Evolutionary conservation across 352 stramenopile genomes (phyloP).

Genomic region (Phytopythium ostracodes): DNA sequence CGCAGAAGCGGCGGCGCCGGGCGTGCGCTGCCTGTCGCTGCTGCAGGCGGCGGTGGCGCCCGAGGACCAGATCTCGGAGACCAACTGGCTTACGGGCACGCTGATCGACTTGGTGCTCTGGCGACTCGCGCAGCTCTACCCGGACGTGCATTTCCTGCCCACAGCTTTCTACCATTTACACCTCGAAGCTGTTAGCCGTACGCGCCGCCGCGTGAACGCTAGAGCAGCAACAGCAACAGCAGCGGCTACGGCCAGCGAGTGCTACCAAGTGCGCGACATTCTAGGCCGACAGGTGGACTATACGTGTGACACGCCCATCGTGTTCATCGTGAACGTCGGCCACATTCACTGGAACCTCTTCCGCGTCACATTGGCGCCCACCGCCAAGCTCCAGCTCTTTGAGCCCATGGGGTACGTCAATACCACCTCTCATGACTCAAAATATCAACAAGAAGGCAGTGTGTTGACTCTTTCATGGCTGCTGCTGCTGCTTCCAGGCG

Average conservation of each 20-base stretch:
- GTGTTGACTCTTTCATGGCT: no score
- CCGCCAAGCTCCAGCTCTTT: constrained; percentile 80
- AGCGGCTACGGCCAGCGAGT: background rate
- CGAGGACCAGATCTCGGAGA: constrained; percentile 68
- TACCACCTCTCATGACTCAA: background rate
- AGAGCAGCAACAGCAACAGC: constrained; percentile 10
- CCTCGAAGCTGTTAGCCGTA: constrained; percentile 23
- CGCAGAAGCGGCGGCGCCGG: background rate
- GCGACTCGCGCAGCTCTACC: constrained; percentile 73
- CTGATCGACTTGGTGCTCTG: constrained; percentile 86
- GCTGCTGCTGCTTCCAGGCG: constrained; percentile 14
- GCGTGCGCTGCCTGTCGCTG: constrained; percentile 15
- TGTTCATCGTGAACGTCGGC: constrained; percentile 83
- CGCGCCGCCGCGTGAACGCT: constrained; percentile 5
- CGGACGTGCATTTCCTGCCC: constrained; percentile 71
- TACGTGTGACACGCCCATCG: constrained; percentile 38
- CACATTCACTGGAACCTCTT: constrained; percentile 89
- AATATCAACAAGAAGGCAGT: no score
- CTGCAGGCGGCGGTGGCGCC: constrained; percentile 49
- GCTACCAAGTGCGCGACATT: constrained; percentile 61
- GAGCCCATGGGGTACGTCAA: constrained; percentile 76
- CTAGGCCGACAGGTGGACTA: constrained; percentile 66
- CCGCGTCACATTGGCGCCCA: constrained; percentile 64
- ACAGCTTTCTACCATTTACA: constrained; percentile 82
- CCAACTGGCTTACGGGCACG: constrained; percentile 79